Base-by-base conservation (phyloP, 2,329 filamentous ascomycete species). In the Trichoderma pleuroti region DNA sequence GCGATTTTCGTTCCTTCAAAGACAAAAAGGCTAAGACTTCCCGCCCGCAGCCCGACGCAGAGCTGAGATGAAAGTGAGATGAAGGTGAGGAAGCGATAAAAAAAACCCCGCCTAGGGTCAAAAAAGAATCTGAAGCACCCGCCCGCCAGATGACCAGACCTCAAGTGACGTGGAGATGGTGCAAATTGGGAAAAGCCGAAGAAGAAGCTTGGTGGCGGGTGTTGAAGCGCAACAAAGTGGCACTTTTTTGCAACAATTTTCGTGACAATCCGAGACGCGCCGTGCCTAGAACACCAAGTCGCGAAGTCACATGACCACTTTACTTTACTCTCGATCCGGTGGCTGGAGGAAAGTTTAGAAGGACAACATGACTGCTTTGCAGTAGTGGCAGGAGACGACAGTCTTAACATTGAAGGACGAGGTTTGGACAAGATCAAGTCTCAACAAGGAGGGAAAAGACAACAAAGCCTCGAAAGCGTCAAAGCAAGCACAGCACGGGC, bases 251-350 rank as follows among this genome's bases (percentile, higher is more conserved):
- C 24, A 42, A 59, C 28, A 70, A 61, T 56, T 62, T 66, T 70
- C 62, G 62, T 71, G 32, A 61, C 54, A 30, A 36, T 56, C 30
- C 16, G 39, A 61, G 68, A 72, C 71, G 71, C 71, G 71, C 71
- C 71, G 46, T 49, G 21, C 32, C 26, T 21, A 49, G 57, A 54
- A 61, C 57, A 54, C 69, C 71, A 68, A 63, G 69, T 72, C 71
- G 66, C 71, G 71, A 71, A 69, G 54, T 72, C 71, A 72, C 71
- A 67, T 72, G 71, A 72, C 36, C 67, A 70, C 70, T 72, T 28
- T 28, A 28, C 26, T 28, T 72, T 70, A 70, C 54, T 49, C 49
- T 57, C 14, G 21, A 67, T 39, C n/a, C 18, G 56, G 62, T 66
- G 52, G 39, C 49, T 30, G 54, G 6, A 28, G 56, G 30, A 28